These are phyloP conservation scores for Wickerhamiella pararugosa DNA, from an alignment of 1,139 yeast species.

Conservation along the genomic window DNA sequence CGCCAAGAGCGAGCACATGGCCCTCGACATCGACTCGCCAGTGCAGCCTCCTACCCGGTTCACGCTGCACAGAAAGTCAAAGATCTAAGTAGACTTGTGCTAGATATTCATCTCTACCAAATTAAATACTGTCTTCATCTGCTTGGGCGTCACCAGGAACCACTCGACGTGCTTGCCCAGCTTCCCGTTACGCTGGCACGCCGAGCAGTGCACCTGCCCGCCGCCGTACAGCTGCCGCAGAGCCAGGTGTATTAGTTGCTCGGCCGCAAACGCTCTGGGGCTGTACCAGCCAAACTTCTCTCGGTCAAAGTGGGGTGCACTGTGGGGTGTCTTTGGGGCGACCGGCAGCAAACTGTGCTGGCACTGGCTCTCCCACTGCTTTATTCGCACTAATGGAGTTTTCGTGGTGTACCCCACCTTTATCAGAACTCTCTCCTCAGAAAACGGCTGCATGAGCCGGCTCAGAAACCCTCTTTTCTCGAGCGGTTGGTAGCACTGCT, in stretches of 20 bases:
- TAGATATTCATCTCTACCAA: constrained; percentile 7
- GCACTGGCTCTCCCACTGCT: constrained; percentile 21
- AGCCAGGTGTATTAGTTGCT: constrained; percentile 16
- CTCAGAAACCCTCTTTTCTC: not conserved
- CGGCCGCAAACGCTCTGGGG: constrained; percentile 15
- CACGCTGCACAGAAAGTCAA: not conserved
- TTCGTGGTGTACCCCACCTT: constrained; percentile 22
- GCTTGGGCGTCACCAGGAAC: constrained; percentile 18
- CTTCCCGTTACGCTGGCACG: constrained; percentile 13
- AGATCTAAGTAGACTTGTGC: not conserved
- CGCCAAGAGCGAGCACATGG: not conserved
- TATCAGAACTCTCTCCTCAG: constrained; percentile 13
- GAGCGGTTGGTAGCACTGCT: constrained; percentile 10
- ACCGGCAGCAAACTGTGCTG: constrained; percentile 16
- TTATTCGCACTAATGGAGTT: constrained; percentile 17
- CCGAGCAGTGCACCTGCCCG: constrained; percentile 21
- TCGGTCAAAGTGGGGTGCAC: constrained; percentile 10
- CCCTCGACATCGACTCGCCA: no score
- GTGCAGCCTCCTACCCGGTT: not conserved
- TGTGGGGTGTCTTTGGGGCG: constrained; percentile 3
- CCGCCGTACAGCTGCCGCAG: constrained; percentile 18
- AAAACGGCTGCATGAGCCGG: not conserved
- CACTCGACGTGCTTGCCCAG: constrained; percentile 20
- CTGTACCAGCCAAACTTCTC: constrained; percentile 18
- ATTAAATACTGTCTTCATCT: constrained; percentile 8